Base-by-base conservation (phyloP, 495 filamentous ascomycete genomes). In the Xylaria palmicola region DNA sequence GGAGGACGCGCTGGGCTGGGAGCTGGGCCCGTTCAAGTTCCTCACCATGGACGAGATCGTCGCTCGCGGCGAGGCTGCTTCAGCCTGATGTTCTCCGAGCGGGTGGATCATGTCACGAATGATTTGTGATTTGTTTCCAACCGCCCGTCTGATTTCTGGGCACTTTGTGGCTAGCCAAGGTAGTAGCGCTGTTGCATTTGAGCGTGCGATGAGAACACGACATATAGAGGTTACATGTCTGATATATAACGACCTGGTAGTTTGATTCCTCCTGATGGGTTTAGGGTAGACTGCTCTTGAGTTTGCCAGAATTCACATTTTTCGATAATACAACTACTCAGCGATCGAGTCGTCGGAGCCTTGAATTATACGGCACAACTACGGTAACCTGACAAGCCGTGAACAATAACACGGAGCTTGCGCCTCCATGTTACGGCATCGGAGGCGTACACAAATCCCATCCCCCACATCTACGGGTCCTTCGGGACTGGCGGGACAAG, bases 31-130 rank as follows among this genome's bases (percentile, higher is more conserved):
- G 54, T 80, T 74, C 45, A 63, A 67, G 61, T 63, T 68, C 30
- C 54, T 81, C 39, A 51, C 60, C 13, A n/a, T 81, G 59, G 75
- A 77, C 7, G 66, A 75, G 27, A 66, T 81, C 20, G 15, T 79
- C 9, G 41, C 48, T 7, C 69, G 74, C 66, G 78, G 72, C 13
- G 75, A 80, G 68, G 60, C 60, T 44, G 5, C 55, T 59, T 52
- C 32, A 9, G 55, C 47, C 27, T 64, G 52, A 66, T 22, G 20
- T 29, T 48, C 36, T 55, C 56, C 9, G 41, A 3, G n/a, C 13
- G 4, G 34, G 53, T 60, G 15, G 45, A 45, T 32, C n/a, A 44
- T 60, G 12, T 29, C 32, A 29, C 39, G 9, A 13, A 45, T 27
- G 1, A 13, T 56, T n/a, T 19, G 15, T 13, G 24, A 37, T 43